phyloP scores from a whole-genome alignment of 805 yeast species.

The Zygosaccharomyces gambellarensis region DNA sequence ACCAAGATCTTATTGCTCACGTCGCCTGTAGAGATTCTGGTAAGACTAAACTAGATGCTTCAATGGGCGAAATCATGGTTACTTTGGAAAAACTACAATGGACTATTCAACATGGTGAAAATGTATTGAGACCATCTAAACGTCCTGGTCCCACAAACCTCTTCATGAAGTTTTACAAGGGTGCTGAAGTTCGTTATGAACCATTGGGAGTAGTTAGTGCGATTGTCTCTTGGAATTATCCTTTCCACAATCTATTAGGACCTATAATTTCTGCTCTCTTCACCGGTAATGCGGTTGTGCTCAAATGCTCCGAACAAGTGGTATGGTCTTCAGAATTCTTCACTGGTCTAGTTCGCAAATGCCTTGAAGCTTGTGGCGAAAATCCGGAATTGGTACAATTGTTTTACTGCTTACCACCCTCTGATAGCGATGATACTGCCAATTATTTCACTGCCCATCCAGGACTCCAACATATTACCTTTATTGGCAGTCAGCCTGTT shows the following conservation, averaged over 20 bases:
- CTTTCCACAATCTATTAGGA: slow-evolving; percentile 89
- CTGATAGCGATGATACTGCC: slow-evolving; percentile 41
- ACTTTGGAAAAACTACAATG: slow-evolving; percentile 90
- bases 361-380: slow-evolving; percentile 67
- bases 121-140: slow-evolving; percentile 58
- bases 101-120: slow-evolving; percentile 80
- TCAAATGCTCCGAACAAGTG: slow-evolving; percentile 94
- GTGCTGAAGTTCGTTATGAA: slow-evolving; percentile 89
- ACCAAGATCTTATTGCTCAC: slow-evolving; percentile 83
- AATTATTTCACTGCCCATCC: slow-evolving; percentile 81
- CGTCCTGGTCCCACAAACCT: slow-evolving; percentile 86
- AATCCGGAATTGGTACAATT: slow-evolving; percentile 83
- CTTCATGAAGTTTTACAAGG: slow-evolving; percentile 75
- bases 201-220: slow-evolving; percentile 87
- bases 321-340: slow-evolving; percentile 89
- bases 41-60: slow-evolving; percentile 91
- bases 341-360: slow-evolving; percentile 62
- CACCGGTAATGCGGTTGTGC: slow-evolving; percentile 86
- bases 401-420: slow-evolving; percentile 79
- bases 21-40: slow-evolving; percentile 97
- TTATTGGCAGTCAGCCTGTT: slow-evolving; percentile 92
- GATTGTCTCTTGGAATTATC: slow-evolving; percentile 94
- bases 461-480: slow-evolving; percentile 80
- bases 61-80: slow-evolving; percentile 94
- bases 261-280: slow-evolving; percentile 86